Evolutionary conservation across 2,329 filamentous ascomycete genomes (phyloP).

Genomic region (Neofusicoccum kwambonambiense): DNA sequence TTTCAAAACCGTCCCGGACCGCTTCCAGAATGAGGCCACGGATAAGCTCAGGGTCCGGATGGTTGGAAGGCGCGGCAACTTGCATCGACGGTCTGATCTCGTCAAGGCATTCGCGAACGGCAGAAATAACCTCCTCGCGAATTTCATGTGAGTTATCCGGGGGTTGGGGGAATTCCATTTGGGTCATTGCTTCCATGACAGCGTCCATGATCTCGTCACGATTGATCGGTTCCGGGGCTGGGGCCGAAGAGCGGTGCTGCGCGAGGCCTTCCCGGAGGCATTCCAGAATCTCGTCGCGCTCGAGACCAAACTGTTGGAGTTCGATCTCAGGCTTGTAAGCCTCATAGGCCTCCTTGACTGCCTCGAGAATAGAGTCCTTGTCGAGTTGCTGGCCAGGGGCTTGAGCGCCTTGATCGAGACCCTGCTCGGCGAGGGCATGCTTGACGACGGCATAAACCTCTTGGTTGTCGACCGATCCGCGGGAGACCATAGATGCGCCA

Average conservation of each 20-base stretch:
- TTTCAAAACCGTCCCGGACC: slow-evolving; percentile 58
- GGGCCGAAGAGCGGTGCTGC: slow-evolving; percentile 60
- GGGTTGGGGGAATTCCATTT: slow-evolving; percentile 72
- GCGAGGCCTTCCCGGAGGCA: slow-evolving; percentile 84
- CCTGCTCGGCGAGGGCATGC: slow-evolving; percentile 64
- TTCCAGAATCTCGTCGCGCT: slow-evolving; percentile 83
- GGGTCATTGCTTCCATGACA: slow-evolving; percentile 80
- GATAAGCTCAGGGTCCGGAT: slow-evolving; percentile 47
- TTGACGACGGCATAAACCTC: slow-evolving; percentile 85
- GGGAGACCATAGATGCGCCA: slow-evolving; percentile 59
- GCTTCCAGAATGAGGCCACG: slow-evolving; percentile 57
- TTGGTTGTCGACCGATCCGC: slow-evolving; percentile 69
- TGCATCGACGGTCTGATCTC: slow-evolving; percentile 62
- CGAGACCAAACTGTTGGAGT: slow-evolving; percentile 83
- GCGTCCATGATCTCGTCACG: slow-evolving; percentile 83
- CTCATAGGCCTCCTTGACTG: slow-evolving; percentile 88
- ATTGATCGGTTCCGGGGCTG: slow-evolving; percentile 54
- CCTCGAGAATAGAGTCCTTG: slow-evolving; percentile 80
- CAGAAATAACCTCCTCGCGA: slow-evolving; percentile 78
- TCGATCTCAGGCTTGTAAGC: slow-evolving; percentile 92
- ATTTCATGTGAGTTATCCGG: slow-evolving; percentile 69
- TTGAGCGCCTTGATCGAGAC: slow-evolving; percentile 45
- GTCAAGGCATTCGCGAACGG: slow-evolving; percentile 82
- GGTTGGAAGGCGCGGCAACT: slow-evolving; percentile 38
- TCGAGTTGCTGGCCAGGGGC: slow-evolving; percentile 42